Conservation (phyloP, 2,329 filamentous ascomycete genomes). For the Neofusicoccum ribis region DNA sequence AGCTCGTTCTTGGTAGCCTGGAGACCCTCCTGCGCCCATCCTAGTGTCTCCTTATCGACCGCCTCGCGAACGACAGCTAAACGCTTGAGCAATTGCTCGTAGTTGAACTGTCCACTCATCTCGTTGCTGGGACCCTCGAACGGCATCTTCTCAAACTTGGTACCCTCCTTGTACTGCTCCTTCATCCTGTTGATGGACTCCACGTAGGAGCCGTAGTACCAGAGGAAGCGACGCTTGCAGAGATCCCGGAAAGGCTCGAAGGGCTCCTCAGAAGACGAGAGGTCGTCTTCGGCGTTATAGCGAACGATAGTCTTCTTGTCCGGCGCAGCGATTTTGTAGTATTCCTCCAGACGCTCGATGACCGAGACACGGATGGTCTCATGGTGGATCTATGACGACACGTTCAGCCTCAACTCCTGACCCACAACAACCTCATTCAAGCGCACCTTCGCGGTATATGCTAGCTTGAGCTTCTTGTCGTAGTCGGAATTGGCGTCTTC, state of each 20-base stretch:
- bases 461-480: constrained; percentile 72
- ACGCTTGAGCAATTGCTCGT: constrained; percentile 69
- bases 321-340: constrained; percentile 61
- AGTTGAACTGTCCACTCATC: constrained; percentile 88
- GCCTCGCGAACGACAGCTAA: constrained; percentile 67
- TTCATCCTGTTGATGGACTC: constrained; percentile 65
- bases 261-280: constrained; percentile 47
- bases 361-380: constrained; percentile 86
- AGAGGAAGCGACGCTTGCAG: constrained; percentile 87
- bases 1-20: constrained; percentile 64
- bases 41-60: constrained; percentile 69
- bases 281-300: constrained; percentile 53
- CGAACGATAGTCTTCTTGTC: constrained; percentile 37
- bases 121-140: constrained; percentile 77
- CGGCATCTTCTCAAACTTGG: constrained; percentile 75
- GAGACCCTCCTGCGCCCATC: constrained; percentile 72
- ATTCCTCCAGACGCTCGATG: constrained; percentile 79
- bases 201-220: constrained; percentile 92
- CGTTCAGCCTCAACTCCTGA: constrained; percentile 1
- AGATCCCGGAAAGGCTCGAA: constrained; percentile 90
- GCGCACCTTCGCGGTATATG: constrained; percentile 75
- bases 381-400: constrained; percentile 71
- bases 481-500: constrained; percentile 68
- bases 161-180: constrained; percentile 62
- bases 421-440: neutral